Conservation (phyloP, 2,329 filamentous ascomycete species). For the Phialophora tarda region DNA sequence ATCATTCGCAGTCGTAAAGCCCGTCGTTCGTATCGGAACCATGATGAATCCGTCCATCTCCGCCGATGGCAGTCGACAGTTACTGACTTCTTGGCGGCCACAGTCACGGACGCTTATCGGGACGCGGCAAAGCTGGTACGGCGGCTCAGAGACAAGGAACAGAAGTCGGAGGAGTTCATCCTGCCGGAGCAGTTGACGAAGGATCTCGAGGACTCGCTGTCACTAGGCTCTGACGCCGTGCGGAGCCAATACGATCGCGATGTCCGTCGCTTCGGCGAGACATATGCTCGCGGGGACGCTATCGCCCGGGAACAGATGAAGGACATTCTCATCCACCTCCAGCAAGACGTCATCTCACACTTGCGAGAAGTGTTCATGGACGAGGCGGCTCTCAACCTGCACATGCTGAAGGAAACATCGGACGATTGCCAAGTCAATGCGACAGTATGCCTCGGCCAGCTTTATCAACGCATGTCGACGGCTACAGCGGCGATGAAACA, state of each 20-base stretch:
- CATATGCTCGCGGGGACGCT: conserved; percentile 46
- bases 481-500: conserved; percentile 34
- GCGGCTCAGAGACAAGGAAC: conserved; percentile 40
- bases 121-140: conserved; percentile 42
- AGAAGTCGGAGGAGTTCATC: conserved; percentile 29
- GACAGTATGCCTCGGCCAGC: conserved; percentile 44
- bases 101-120: conserved; percentile 43
- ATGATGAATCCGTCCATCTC: not conserved
- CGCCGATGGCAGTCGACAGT: not conserved
- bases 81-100: conserved; percentile 12
- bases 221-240: conserved; percentile 43
- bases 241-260: conserved; percentile 46
- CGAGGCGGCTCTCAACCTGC: conserved; percentile 42
- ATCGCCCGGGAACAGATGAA: conserved; percentile 47
- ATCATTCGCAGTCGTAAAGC: not conserved
- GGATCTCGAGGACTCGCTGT: conserved; percentile 46
- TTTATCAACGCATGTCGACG: conserved; percentile 44
- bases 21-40: not conserved
- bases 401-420: conserved; percentile 44
- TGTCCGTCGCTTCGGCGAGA: conserved; percentile 43
- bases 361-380: conserved; percentile 44
- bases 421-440: conserved; percentile 45
- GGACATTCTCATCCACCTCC: conserved; percentile 47
- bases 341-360: conserved; percentile 45
- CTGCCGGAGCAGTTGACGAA: conserved; percentile 35